These are phyloP conservation scores for Russula griseocarnosa DNA, from an alignment of 768 basidiomycete genomes.

Conservation along the genomic window DNA sequence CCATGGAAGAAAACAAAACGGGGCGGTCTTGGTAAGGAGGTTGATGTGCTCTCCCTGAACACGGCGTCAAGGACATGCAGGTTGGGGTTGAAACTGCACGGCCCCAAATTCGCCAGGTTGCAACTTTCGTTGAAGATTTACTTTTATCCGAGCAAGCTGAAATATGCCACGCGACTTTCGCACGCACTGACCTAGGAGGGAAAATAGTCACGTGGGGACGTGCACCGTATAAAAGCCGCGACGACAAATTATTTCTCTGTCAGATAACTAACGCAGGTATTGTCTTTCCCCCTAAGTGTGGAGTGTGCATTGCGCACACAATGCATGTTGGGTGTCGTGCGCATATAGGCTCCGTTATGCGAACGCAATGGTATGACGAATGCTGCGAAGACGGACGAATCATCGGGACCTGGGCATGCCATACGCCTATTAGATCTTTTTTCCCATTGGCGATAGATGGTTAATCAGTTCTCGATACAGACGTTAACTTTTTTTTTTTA, in stretches of 20 bases:
- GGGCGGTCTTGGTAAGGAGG: conserved; percentile 68
- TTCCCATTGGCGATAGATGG: conserved; percentile 46
- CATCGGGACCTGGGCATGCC: conserved; percentile 68
- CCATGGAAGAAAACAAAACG: conserved; percentile 36
- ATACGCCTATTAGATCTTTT: conserved; percentile 40
- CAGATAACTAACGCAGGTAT: conserved; percentile 20
- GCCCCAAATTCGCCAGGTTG: conserved; percentile 73
- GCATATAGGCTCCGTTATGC: conserved; percentile 28
- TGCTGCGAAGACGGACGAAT: conserved; percentile 47
- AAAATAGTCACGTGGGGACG: conserved; percentile 20
- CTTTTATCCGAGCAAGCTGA: background rate
- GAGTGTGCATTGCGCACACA: conserved; percentile 12
- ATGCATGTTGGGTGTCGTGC: conserved; percentile 15
- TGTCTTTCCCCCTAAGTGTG: background rate
- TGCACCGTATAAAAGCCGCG: conserved; percentile 25
- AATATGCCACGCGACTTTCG: conserved; percentile 21
- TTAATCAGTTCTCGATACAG: conserved; percentile 71
- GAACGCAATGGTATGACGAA: conserved; percentile 17
- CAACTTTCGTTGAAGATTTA: conserved; percentile 54
- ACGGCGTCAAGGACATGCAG: conserved; percentile 45
- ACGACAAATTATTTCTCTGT: background rate
- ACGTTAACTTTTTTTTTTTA: background rate
- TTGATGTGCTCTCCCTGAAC: conserved; percentile 55
- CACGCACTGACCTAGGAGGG: conserved; percentile 52
- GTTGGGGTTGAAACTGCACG: background rate